Percentiles rank a stretch among this genome's conserved stretches.
Evolutionary conservation across 805 yeast genomes (phyloP).

Genomic region (Starmerella stellata): DNA sequence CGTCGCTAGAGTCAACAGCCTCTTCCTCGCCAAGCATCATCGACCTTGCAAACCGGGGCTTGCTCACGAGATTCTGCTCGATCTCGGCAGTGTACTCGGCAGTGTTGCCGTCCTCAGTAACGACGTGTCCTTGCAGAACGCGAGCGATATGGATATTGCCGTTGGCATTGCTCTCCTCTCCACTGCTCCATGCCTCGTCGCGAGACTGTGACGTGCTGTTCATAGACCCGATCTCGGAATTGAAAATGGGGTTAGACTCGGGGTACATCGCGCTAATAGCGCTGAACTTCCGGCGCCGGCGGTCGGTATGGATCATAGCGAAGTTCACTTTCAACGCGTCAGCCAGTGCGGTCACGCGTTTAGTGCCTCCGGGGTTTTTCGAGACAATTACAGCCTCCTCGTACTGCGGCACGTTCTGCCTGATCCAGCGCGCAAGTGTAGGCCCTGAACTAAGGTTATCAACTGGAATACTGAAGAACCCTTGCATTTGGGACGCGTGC

Average conservation of each 20-base stretch:
- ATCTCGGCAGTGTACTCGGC: constrained; percentile 39
- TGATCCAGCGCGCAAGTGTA: constrained; percentile 87
- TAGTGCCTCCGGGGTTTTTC: constrained; percentile 98
- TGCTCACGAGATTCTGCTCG: neutral
- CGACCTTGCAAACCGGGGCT: too few relatives aligned
- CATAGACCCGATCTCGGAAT: constrained; percentile 13
- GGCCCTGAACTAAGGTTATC: constrained; percentile 95
- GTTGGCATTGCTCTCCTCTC: constrained; percentile 8
- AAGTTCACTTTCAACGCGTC: constrained; percentile 88
- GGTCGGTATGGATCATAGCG: constrained; percentile 97
- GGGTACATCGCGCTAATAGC: constrained; percentile 19
- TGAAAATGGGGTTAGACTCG: constrained; percentile 13
- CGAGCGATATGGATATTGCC: constrained; percentile 73
- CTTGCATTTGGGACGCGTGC: constrained; percentile 97
- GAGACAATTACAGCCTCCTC: constrained; percentile 86
- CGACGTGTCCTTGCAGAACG: constrained; percentile 91
- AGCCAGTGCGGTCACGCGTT: constrained; percentile 94
- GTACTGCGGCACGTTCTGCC: constrained; percentile 72
- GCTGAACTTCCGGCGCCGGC: constrained; percentile 67
- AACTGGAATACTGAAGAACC: constrained; percentile 91
- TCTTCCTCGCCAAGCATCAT: constrained; percentile 3
- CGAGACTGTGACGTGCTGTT: constrained; percentile 7
- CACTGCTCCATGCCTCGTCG: constrained; percentile 7
- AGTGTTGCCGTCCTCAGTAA: constrained; percentile 21
- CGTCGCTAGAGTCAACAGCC: constrained; percentile 18